Conservation (phyloP, 208 protist species). For the Porcisia deanei region DNA sequence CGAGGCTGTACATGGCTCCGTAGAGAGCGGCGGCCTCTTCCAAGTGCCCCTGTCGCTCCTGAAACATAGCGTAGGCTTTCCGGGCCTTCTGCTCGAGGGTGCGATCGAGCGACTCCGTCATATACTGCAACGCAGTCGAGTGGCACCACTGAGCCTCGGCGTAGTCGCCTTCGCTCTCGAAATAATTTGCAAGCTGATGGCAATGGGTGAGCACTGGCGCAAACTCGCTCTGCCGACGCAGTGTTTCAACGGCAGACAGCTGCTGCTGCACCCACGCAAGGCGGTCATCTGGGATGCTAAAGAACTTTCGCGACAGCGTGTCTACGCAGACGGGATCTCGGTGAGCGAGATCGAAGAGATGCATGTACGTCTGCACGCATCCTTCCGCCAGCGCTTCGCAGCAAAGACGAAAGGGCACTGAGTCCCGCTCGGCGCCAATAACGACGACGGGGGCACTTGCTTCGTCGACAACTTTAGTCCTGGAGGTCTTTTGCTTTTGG, state of each 20-base stretch:
- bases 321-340: conserved; percentile 88
- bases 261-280: conserved; percentile 84
- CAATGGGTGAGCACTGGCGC: conserved; percentile 60
- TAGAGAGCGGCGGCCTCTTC: conserved; percentile 62
- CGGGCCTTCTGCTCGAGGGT: conserved; percentile 68
- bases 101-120: conserved; percentile 73
- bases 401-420: conserved; percentile 74
- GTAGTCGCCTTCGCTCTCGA: conserved; percentile 76
- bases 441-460: conserved; percentile 37
- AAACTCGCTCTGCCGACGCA: conserved; percentile 88
- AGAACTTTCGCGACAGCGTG: conserved; percentile 71
- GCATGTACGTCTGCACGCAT: conserved; percentile 82
- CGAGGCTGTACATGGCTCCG: conserved; percentile 65
- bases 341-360: conserved; percentile 85
- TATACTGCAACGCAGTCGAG: conserved; percentile 66
- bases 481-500: background rate
- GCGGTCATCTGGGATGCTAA: conserved; percentile 65
- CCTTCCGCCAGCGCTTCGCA: conserved; percentile 81
- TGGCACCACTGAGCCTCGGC: conserved; percentile 79
- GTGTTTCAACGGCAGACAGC: conserved; percentile 71
- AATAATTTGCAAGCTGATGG: conserved; percentile 76
- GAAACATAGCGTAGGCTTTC: conserved; percentile 50
- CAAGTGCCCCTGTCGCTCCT: conserved; percentile 62
- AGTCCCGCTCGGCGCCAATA: conserved; percentile 65
- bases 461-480: conserved; percentile 19